Percentiles rank a stretch among this genome's conserved stretches.
These are phyloP conservation scores for Solanum bukasovii DNA, from an alignment of 257 asterid genomes.

Conservation along the genomic window DNA sequence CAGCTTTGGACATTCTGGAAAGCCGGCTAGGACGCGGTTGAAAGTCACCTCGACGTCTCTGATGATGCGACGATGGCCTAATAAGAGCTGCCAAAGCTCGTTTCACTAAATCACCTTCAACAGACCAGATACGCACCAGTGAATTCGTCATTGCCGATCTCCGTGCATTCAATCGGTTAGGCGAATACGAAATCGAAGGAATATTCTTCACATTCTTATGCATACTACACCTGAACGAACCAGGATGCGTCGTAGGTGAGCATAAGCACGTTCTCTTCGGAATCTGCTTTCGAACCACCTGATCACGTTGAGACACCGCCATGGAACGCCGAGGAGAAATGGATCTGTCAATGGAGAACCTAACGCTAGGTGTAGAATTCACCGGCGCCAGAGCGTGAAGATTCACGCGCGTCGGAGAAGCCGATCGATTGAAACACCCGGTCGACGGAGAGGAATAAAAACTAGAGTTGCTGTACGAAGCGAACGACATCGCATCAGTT, in stretches of 20 bases:
- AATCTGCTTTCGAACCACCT: constrained; percentile 48
- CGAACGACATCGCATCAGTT: constrained; percentile 30
- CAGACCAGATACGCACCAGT: constrained; percentile 57
- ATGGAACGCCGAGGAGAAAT: constrained; percentile 57
- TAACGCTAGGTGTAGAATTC: constrained; percentile 50
- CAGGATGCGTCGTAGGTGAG: constrained; percentile 86
- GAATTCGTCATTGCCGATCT: constrained; percentile 92
- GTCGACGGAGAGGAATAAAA: constrained; percentile 30
- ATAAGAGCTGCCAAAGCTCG: constrained; percentile 9
- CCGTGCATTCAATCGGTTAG: constrained; percentile 62
- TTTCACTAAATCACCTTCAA: constrained; percentile 12
- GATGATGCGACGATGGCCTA: constrained; percentile 10
- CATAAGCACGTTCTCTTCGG: constrained; percentile 76
- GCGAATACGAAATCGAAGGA: constrained; percentile 37
- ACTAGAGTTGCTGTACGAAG: constrained; percentile 37
- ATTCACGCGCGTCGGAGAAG: constrained; percentile 81
- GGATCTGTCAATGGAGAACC: constrained; percentile 73
- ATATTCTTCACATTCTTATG: constrained; percentile 42
- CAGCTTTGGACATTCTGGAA: constrained; percentile 48
- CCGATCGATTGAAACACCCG: constrained; percentile 40
- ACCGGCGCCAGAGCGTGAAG: constrained; percentile 53
- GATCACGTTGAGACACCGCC: constrained; percentile 41
- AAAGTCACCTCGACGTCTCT: constrained; percentile 7
- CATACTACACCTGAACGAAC: constrained; percentile 81
- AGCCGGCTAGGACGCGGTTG: constrained; percentile 29